Base-by-base conservation (phyloP, 208 protist genomes). In the Angomonas ambiguus region DNA sequence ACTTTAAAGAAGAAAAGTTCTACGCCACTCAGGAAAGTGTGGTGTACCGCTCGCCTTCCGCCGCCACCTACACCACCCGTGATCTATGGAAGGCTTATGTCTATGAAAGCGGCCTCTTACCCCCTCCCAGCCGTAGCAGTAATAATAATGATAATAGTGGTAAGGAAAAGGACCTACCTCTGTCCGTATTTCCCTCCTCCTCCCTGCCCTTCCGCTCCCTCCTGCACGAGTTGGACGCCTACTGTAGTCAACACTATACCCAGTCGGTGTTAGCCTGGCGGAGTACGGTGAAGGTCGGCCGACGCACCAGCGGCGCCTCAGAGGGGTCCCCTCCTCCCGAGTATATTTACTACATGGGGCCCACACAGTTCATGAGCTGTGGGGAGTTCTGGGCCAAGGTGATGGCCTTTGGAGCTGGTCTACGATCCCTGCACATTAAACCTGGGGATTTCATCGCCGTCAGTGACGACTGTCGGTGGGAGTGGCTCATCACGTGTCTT, bases 401-500 rank as follows among this genome's bases (percentile, higher is more conserved):
- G 11, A 55, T 74, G 45, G 66, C 66, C 20, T 87, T 93, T 58
- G 81, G 76, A 0, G 60, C 58, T 20, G 83, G 82, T 13, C 80
- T 93, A 27, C 79, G 69, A 49, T 72, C 73, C 30, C 69, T 88
- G 30, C 80, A 83, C 6, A 63, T 91, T 20, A 31, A 33, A 1
- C 67, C 77, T 3, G 75, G 82, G 11, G 71, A 85, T 38, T 65
- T 71, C 22, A 24, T 94, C 11, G 74, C 65, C 31, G 70, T 94
- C 31, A 62, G 78, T 6, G 76, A 79, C 34, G 83, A 85, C 55
- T 82, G 83, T 18, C 83, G 88, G 27, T 92, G 81, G 79, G 88
- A 94, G 69, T 91, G 83, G 84, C 63, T 94, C 10, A 72, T 87
- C 13, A 80, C 77, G 24, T 79, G 71, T 48, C 91, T 91, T 69